phyloP scores from a whole-genome alignment of 345 rosid species.

The Acer yangbiense region DNA sequence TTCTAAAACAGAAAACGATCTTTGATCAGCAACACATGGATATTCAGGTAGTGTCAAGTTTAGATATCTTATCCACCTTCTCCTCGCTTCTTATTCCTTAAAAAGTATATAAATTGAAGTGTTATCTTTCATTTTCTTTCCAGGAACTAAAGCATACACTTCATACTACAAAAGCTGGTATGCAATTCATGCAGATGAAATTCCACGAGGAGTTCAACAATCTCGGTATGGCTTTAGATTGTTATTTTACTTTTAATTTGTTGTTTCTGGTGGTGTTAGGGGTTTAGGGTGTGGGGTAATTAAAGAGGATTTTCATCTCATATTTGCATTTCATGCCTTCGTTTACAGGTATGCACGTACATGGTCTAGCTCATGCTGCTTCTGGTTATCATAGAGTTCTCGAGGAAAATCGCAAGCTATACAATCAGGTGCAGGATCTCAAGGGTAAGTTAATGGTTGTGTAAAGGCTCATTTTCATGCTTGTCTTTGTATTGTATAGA shows the following conservation, averaged over 20 bases:
- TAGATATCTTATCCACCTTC: background rate
- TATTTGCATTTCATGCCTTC: conserved; percentile 15
- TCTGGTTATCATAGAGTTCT: conserved; percentile 91
- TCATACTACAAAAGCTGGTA: conserved; percentile 79
- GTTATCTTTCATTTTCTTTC: background rate
- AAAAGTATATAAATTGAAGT: conserved; percentile 9
- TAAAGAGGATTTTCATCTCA: conserved; percentile 3
- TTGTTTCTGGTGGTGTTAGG: background rate
- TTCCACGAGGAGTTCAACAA: conserved; percentile 79
- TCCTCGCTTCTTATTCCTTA: background rate
- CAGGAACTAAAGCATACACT: conserved; percentile 77
- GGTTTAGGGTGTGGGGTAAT: background rate
- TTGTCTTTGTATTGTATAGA: conserved; percentile 6
- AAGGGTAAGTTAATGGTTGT: conserved; percentile 54
- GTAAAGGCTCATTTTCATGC: conserved; percentile 7
- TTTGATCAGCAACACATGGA: conserved; percentile 78
- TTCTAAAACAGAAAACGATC: conserved; percentile 50
- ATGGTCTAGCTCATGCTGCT: conserved; percentile 91
- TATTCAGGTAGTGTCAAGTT: conserved; percentile 50
- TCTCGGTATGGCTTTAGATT: conserved; percentile 53
- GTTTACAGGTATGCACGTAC: conserved; percentile 71
- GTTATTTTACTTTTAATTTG: conserved; percentile 7
- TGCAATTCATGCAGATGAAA: conserved; percentile 83
- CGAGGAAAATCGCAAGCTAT: conserved; percentile 93
- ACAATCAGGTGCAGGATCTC: conserved; percentile 96